Conservation (phyloP, 2,329 filamentous ascomycete species). For the Ophiostoma ulmi region DNA sequence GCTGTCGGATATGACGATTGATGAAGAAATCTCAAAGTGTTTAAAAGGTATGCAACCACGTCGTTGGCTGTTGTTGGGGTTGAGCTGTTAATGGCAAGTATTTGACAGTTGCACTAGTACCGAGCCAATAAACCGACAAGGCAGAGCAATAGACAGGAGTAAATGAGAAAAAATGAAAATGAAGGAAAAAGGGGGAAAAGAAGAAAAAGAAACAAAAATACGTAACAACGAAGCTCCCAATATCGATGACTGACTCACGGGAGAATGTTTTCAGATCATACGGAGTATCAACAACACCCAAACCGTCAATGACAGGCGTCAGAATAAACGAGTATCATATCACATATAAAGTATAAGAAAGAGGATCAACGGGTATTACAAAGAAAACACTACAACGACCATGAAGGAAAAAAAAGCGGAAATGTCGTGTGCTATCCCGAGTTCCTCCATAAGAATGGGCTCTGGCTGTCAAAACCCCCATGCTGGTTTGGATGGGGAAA, state of each 20-base stretch:
- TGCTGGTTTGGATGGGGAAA: conserved; percentile 15
- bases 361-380: conserved; percentile 7
- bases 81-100: neutral
- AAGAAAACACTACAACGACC: neutral
- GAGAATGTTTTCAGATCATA: neutral
- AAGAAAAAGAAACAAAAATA: neutral
- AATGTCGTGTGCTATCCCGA: neutral
- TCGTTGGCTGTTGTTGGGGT: neutral
- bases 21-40: neutral
- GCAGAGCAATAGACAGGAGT: neutral
- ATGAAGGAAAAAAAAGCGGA: neutral
- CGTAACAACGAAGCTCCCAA: neutral
- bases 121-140: neutral
- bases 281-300: neutral
- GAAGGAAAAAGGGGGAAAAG: too few relatives aligned
- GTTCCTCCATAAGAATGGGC: conserved; percentile 10
- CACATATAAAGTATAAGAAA: neutral
- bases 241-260: neutral
- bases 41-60: neutral
- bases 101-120: neutral
- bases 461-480: conserved; percentile 9
- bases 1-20: neutral
- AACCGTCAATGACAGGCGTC: neutral
- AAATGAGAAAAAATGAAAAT: neutral
- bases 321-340: neutral